A percentile compares a stretch with the other conserved stretches of the same genome.
Evolutionary conservation across 129 eudicot genomes (phyloP).

Genomic region (Pittosporum tobira): DNA sequence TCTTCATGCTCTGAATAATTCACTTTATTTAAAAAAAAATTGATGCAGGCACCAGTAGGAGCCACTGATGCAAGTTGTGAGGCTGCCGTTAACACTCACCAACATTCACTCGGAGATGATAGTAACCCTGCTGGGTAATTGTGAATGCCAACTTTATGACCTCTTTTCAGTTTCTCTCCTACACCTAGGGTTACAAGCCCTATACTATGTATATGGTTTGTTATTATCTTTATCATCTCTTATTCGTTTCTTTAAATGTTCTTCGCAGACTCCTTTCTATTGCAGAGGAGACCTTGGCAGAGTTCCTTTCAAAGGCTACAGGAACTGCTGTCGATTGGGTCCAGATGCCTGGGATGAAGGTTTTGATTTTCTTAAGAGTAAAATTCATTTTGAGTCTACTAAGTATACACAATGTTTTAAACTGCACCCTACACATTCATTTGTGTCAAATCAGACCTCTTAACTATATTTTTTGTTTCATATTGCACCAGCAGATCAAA

Average conservation of each 20-base stretch:
- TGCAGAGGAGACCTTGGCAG: constrained; percentile 88
- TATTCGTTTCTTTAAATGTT: neutral
- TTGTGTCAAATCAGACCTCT: no score
- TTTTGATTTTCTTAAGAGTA: no score
- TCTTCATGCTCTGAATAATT: neutral
- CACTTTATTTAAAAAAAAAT: neutral
- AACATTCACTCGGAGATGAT: constrained; percentile 75
- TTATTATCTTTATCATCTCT: neutral
- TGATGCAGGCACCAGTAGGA: constrained; percentile 46
- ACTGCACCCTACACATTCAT: no score
- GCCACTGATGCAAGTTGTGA: constrained; percentile 73
- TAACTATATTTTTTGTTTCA: no score
- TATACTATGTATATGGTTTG: neutral
- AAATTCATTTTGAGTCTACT: no score
- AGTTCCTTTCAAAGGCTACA: constrained; percentile 93
- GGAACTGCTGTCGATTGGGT: constrained; percentile 98
- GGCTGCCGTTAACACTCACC: constrained; percentile 78
- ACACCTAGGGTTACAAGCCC: neutral
- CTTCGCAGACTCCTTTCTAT: constrained; percentile 65
- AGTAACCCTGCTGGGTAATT: constrained; percentile 91
- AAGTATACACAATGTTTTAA: no score
- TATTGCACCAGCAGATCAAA: no score
- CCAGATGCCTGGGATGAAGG: constrained; percentile 99
- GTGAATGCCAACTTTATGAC: neutral
- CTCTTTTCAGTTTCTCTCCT: neutral